phyloP scores from a whole-genome alignment of 1,139 yeast species.

The Petasospora fabianii region DNA sequence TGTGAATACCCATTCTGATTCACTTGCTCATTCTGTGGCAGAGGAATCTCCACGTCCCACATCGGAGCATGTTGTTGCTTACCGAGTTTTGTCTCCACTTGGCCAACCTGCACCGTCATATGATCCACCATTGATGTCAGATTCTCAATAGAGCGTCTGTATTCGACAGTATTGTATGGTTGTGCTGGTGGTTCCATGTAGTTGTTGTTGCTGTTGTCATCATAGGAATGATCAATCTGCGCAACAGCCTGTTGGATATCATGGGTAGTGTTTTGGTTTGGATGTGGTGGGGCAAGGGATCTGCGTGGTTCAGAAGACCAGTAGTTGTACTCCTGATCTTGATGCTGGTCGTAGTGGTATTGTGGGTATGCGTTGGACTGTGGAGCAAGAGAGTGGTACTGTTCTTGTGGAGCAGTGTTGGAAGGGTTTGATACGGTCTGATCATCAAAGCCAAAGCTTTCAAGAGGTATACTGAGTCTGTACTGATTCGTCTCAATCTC shows the following conservation, averaged over 20 bases:
- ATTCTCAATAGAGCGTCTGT: slow-evolving; percentile 18
- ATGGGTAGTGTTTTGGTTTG: slow-evolving; percentile 3
- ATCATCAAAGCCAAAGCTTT: slow-evolving; percentile 20
- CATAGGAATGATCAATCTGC: neutral
- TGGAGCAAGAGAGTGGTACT: slow-evolving; percentile 9
- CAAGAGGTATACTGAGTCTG: slow-evolving; percentile 27
- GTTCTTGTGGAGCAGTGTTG: too few relatives aligned
- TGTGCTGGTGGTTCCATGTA: slow-evolving; percentile 9
- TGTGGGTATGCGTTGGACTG: neutral
- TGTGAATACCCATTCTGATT: neutral
- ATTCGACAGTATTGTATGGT: slow-evolving; percentile 1
- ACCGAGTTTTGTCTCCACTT: slow-evolving; percentile 23
- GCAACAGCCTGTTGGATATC: slow-evolving; percentile 9
- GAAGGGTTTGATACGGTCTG: too few relatives aligned
- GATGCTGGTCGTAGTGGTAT: slow-evolving; percentile 1
- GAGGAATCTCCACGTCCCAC: slow-evolving; percentile 12
- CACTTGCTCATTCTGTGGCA: slow-evolving; percentile 6
- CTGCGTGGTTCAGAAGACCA: slow-evolving; percentile 11
- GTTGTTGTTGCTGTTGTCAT: too few relatives aligned
- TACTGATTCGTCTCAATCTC: slow-evolving; percentile 28
- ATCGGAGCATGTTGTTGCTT: slow-evolving; percentile 4
- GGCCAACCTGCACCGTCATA: slow-evolving; percentile 28
- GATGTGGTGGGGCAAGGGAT: slow-evolving; percentile 9
- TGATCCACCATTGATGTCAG: slow-evolving; percentile 32
- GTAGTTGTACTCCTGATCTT: slow-evolving; percentile 10